Conservation (phyloP, 169 alveolate genomes). For the Theileria annulata region DNA sequence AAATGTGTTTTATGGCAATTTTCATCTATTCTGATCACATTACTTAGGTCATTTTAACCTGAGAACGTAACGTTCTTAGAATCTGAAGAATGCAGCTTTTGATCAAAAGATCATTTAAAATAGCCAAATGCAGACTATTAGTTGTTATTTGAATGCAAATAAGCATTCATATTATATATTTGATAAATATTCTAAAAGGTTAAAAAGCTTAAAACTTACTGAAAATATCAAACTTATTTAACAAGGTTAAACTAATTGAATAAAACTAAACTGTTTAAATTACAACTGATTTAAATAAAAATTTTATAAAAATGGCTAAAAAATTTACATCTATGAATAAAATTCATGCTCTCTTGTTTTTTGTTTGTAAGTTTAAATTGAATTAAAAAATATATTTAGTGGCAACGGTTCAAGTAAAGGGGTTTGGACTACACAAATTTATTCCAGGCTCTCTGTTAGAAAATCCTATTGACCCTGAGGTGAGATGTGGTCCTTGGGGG, state of each 20-base stretch:
- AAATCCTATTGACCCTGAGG: neutral
- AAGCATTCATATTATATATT: neutral
- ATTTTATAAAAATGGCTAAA: neutral
- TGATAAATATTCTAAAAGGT: neutral
- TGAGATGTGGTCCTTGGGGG: conserved; percentile 1
- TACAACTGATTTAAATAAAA: neutral
- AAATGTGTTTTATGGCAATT: neutral
- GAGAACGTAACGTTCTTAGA: neutral
- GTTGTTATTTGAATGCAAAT: neutral
- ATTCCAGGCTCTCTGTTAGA: neutral
- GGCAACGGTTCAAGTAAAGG: neutral
- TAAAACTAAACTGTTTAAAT: neutral
- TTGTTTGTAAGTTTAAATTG: neutral
- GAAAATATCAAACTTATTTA: neutral
- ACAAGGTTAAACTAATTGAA: neutral
- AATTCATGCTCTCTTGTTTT: neutral
- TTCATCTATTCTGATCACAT: neutral
- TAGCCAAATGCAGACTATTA: neutral
- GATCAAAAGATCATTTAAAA: neutral
- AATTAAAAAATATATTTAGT: neutral
- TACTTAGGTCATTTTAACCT: neutral
- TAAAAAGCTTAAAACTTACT: neutral
- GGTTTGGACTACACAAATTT: neutral
- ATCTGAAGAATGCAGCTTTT: neutral
- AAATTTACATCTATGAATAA: neutral